These are phyloP conservation scores for Selaginella tamariscina DNA, from an alignment of 75 land plant genomes.

Conservation along the genomic window DNA sequence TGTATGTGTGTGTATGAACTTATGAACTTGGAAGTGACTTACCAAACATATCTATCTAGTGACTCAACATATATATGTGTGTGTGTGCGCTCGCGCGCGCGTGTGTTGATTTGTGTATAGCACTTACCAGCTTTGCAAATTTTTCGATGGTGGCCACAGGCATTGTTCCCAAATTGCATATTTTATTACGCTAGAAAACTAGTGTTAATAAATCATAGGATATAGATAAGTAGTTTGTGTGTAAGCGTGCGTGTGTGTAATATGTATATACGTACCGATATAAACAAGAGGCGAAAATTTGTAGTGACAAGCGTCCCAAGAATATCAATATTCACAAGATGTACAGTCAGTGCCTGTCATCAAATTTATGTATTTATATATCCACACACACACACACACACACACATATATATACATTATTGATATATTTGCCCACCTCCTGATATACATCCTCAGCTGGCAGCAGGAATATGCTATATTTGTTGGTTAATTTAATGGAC, in stretches of 20 bases:
- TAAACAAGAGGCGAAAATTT: constrained; percentile 75
- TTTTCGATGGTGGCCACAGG: constrained; percentile 84
- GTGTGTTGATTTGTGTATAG: background rate
- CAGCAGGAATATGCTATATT: background rate
- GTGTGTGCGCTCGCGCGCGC: constrained; percentile 3
- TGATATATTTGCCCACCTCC: background rate
- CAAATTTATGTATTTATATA: no score
- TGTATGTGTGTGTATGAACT: background rate
- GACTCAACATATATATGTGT: background rate
- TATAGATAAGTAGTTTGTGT: background rate
- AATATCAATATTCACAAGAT: constrained; percentile 74
- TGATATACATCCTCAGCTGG: background rate
- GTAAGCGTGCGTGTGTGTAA: background rate
- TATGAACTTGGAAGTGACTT: background rate
- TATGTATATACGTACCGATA: constrained; percentile 37
- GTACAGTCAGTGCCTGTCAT: constrained; percentile 78
- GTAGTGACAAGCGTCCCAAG: constrained; percentile 80
- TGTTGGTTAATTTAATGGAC: background rate
- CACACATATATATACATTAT: no score
- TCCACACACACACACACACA: no score
- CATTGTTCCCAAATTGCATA: constrained; percentile 78
- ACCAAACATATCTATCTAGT: background rate
- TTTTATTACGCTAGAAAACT: background rate
- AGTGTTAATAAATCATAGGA: background rate
- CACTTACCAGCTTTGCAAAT: constrained; percentile 54